Conservation (phyloP, 1,284 basidiomycete genomes). For the Austroboletus niveus region DNA sequence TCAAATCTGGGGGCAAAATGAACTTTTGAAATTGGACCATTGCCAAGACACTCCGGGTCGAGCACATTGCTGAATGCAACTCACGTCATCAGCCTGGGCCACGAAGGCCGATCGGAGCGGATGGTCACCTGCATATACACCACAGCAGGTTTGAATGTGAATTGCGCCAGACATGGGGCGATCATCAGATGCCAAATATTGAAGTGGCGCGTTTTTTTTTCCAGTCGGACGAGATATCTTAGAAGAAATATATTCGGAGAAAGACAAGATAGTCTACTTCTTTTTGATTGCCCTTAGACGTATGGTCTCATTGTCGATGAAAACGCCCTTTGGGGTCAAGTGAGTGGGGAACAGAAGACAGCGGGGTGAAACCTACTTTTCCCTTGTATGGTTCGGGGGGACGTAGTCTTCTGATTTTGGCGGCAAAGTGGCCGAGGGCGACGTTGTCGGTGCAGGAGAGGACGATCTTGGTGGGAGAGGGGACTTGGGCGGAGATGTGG, state of each 20-base stretch:
- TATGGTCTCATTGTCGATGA: constrained; percentile 87
- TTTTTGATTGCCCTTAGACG: constrained; percentile 92
- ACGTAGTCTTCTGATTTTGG: constrained; percentile 79
- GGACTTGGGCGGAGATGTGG: constrained; percentile 75
- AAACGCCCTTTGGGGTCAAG: constrained; percentile 68
- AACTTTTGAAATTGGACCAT: no score
- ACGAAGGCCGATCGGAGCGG: no score
- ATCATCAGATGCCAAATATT: no score
- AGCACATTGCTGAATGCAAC: no score
- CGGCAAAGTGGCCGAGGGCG: constrained; percentile 84
- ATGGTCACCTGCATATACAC: no score
- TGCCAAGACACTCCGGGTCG: no score
- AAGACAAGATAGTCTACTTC: constrained; percentile 62
- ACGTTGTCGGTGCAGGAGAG: constrained; percentile 74
- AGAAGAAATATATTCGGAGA: constrained; percentile 4
- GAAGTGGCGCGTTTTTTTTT: neutral
- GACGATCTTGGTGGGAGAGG: constrained; percentile 66
- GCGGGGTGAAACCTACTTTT: constrained; percentile 61
- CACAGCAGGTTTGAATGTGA: no score
- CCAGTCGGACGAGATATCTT: neutral
- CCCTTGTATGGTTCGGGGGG: constrained; percentile 98
- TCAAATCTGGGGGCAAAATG: no score
- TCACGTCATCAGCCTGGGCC: no score
- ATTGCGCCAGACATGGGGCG: no score
- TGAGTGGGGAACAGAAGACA: constrained; percentile 6